Conservation (phyloP, 2,329 filamentous ascomycete species). For the Trichoderma koningii region DNA sequence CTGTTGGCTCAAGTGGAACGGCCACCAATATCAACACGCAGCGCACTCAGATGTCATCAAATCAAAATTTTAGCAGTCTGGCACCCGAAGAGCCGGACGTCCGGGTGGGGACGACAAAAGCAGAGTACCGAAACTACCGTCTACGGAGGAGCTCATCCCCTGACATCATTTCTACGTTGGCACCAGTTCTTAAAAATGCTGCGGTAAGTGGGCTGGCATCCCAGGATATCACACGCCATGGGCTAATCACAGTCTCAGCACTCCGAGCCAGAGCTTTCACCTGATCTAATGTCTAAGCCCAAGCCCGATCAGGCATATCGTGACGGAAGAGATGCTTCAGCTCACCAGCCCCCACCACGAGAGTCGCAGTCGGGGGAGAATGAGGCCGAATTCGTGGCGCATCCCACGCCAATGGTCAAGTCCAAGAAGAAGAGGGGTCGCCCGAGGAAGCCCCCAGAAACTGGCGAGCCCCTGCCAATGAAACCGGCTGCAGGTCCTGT, state of each 20-base stretch:
- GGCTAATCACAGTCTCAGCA: slow-evolving; percentile 8
- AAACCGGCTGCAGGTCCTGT: neutral
- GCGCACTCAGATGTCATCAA: slow-evolving; percentile 35
- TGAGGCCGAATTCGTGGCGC: slow-evolving; percentile 25
- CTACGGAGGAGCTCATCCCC: slow-evolving; percentile 29
- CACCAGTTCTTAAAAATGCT: neutral
- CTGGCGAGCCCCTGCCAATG: slow-evolving; percentile 27
- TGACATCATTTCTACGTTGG: slow-evolving; percentile 27
- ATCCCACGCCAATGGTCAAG: slow-evolving; percentile 29
- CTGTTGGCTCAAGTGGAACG: slow-evolving; percentile 37
- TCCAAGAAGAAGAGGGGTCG: slow-evolving; percentile 39
- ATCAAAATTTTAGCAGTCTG: slow-evolving; percentile 34
- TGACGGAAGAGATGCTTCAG: slow-evolving; percentile 8
- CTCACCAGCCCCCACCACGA: slow-evolving; percentile 12
- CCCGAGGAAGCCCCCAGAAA: slow-evolving; percentile 35
- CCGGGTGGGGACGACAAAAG: slow-evolving; percentile 12
- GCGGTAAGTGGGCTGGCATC: slow-evolving; percentile 2
- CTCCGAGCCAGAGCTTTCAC: slow-evolving; percentile 1
- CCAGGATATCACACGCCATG: neutral
- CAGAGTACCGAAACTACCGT: slow-evolving; percentile 1
- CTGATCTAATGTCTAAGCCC: slow-evolving; percentile 2
- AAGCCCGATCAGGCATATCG: slow-evolving; percentile 12
- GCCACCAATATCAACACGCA: slow-evolving; percentile 44
- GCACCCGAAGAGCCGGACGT: slow-evolving; percentile 24
- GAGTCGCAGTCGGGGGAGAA: slow-evolving; percentile 24